Percentiles rank a stretch among this genome's conserved stretches.
Conservation (phyloP, 805 yeast genomes). For the Hagleromyces aurorensis region DNA sequence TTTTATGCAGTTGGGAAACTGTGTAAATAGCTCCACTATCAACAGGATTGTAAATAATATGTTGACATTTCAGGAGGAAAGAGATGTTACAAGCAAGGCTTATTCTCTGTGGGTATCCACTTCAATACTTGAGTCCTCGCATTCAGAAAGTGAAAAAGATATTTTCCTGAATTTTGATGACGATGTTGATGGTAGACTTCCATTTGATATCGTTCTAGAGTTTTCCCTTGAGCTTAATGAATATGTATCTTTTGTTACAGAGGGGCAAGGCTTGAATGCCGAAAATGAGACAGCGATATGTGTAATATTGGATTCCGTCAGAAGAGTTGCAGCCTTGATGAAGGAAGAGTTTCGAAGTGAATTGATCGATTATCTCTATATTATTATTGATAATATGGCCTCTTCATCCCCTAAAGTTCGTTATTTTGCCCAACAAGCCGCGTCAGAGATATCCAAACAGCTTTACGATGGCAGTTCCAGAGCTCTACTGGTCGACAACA, state of each 20-base stretch:
- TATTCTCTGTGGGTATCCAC: conserved; percentile 35
- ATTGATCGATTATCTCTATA: conserved; percentile 62
- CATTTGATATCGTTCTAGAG: conserved; percentile 30
- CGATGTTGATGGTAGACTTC: conserved; percentile 10
- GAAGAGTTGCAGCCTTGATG: conserved; percentile 10
- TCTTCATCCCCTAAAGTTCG: conserved; percentile 40
- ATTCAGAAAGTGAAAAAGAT: conserved; percentile 11
- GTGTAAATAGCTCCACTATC: conserved; percentile 13
- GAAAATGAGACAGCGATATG: conserved; percentile 20
- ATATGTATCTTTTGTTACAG: conserved; percentile 19
- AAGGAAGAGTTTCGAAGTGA: conserved; percentile 42
- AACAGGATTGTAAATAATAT: no score
- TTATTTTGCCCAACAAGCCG: conserved; percentile 45
- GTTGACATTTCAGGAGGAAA: no score
- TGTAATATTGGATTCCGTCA: conserved; percentile 15
- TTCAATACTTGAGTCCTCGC: conserved; percentile 24
- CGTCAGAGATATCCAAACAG: conserved; percentile 41
- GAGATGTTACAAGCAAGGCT: conserved; percentile 9
- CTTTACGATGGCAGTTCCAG: conserved; percentile 52
- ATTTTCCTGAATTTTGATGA: conserved; percentile 9
- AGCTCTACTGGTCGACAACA: conserved; percentile 52
- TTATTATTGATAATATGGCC: conserved; percentile 67
- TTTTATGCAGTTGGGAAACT: no score
- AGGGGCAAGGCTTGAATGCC: conserved; percentile 11
- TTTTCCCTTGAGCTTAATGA: conserved; percentile 38